phyloP scores from a whole-genome alignment of 345 rosid genomes.

The Mercurialis annua region DNA sequence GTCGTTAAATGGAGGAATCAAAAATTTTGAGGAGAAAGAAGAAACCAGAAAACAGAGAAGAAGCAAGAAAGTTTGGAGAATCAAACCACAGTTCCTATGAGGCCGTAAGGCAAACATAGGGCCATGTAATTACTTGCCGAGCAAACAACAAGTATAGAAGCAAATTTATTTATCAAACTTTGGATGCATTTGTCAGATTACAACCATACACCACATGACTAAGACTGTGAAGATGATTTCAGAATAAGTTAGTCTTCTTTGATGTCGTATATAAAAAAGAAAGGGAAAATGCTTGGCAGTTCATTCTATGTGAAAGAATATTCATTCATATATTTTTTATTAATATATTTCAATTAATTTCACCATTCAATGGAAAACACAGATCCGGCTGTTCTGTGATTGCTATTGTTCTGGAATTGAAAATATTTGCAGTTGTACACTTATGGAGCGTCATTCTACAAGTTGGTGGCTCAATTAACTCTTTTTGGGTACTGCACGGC shows the following conservation, averaged over 20 bases:
- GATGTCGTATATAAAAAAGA: slow-evolving; percentile 20
- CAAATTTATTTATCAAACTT: slow-evolving; percentile 19
- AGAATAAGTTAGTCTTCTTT: slow-evolving; percentile 46
- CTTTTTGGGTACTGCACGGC: too few species aligned
- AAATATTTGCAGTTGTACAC: neutral
- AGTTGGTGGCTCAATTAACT: too few species aligned
- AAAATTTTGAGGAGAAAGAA: slow-evolving; percentile 41
- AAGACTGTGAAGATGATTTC: slow-evolving; percentile 65
- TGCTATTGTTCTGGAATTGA: neutral
- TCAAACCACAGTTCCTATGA: slow-evolving; percentile 38
- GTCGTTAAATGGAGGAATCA: slow-evolving; percentile 16
- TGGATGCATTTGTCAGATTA: slow-evolving; percentile 29
- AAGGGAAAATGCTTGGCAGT: slow-evolving; percentile 16
- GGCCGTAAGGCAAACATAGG: slow-evolving; percentile 57
- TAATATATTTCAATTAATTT: neutral
- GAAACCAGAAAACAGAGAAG: slow-evolving; percentile 37
- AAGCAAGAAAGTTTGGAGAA: slow-evolving; percentile 27
- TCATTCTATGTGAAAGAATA: slow-evolving; percentile 6
- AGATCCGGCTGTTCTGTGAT: neutral
- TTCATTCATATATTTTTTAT: neutral
- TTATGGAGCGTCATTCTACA: too few species aligned
- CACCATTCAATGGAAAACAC: neutral
- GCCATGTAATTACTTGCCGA: slow-evolving; percentile 42
- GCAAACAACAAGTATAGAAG: slow-evolving; percentile 30
- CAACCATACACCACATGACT: slow-evolving; percentile 35